phyloP scores from a whole-genome alignment of 2,329 filamentous ascomycete genomes.

The Teratosphaeria epicoccoides region DNA sequence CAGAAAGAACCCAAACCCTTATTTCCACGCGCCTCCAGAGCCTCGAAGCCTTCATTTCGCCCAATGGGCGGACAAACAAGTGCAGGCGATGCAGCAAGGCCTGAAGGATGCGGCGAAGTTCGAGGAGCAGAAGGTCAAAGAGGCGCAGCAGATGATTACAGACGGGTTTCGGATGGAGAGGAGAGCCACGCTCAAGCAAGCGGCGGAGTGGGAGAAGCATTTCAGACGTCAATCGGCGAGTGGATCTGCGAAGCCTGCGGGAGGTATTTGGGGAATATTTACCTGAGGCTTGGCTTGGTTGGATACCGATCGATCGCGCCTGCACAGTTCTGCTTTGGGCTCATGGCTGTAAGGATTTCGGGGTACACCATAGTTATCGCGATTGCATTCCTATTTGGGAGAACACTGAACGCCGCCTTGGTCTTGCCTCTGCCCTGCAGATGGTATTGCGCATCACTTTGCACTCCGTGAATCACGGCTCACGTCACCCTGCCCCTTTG shows the following conservation, averaged over 20 bases:
- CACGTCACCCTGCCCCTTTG: no score
- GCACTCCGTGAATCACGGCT: no score
- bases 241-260: neutral
- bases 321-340: no score
- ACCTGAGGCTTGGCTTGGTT: neutral
- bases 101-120: neutral
- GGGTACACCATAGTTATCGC: no score
- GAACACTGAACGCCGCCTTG: neutral
- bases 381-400: neutral
- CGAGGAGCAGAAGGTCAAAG: neutral
- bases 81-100: constrained; percentile 1
- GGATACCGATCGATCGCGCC: no score
- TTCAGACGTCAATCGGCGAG: neutral
- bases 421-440: neutral
- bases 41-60: neutral
- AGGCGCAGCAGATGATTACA: neutral
- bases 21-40: constrained; percentile 1
- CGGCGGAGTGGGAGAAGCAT: neutral
- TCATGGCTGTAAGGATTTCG: no score
- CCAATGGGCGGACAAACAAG: constrained; percentile 2
- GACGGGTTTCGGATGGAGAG: neutral
- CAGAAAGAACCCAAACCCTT: neutral
- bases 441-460: no score
- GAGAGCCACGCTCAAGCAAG: neutral
- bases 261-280: neutral